Evolutionary conservation across 106 monocot species (phyloP).

Genomic region (Cymbidium sinense): DNA sequence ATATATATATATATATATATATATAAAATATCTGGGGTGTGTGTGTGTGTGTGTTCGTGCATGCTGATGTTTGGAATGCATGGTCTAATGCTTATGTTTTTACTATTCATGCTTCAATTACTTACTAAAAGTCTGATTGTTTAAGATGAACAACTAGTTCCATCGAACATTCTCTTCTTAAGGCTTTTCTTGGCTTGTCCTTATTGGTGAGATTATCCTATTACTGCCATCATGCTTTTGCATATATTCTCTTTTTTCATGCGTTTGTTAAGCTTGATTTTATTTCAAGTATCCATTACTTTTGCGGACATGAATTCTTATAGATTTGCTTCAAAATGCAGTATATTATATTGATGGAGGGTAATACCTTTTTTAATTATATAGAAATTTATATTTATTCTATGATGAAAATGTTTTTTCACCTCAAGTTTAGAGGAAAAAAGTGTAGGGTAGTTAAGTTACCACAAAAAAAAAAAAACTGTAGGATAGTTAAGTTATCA

Average conservation of each 20-base stretch:
- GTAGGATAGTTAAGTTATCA: too few relatives aligned
- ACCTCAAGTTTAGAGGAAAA: too few relatives aligned
- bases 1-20: background rate
- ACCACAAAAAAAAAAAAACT: too few relatives aligned
- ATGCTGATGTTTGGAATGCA: too few relatives aligned
- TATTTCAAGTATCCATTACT: background rate
- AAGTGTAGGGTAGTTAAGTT: too few relatives aligned
- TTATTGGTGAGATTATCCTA: background rate
- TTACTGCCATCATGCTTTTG: too few relatives aligned
- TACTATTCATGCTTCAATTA: background rate
- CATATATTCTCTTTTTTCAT: background rate
- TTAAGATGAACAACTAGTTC: too few relatives aligned
- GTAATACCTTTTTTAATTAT: background rate
- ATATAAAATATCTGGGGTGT: background rate
- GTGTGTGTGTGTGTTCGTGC: too few relatives aligned
- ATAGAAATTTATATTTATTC: background rate
- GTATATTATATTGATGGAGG: background rate
- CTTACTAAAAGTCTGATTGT: background rate
- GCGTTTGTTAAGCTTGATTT: background rate
- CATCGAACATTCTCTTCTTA: too few relatives aligned
- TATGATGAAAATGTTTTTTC: background rate
- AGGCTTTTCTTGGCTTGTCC: background rate
- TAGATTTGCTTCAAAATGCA: background rate
- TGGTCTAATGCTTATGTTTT: too few relatives aligned
- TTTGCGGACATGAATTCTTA: background rate